These are phyloP conservation scores for Wickerhamomyces sydowiorum DNA, from an alignment of 805 yeast genomes.

Conservation along the genomic window DNA sequence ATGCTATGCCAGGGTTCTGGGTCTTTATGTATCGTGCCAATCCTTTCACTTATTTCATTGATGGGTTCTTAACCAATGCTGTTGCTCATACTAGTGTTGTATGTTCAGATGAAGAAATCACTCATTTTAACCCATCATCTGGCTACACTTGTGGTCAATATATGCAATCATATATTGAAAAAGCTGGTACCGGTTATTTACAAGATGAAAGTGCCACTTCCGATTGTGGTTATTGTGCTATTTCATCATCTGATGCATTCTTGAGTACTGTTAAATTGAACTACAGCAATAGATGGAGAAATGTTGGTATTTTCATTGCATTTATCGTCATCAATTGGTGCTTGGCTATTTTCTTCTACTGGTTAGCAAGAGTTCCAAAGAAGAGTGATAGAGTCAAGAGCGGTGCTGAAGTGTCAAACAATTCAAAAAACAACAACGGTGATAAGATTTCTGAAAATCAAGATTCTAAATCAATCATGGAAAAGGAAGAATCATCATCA, in stretches of 20 bases:
- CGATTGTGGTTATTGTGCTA: constrained; percentile 52
- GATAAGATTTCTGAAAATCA: not conserved
- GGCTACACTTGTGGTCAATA: constrained; percentile 56
- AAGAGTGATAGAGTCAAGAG: not conserved
- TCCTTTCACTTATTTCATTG: constrained; percentile 64
- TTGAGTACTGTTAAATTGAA: constrained; percentile 30
- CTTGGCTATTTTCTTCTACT: constrained; percentile 39
- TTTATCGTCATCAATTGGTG: constrained; percentile 39
- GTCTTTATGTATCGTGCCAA: constrained; percentile 69
- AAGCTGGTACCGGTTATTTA: constrained; percentile 24
- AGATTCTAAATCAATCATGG: not conserved
- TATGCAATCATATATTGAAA: constrained; percentile 31
- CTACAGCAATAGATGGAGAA: constrained; percentile 44
- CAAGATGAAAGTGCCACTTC: constrained; percentile 31
- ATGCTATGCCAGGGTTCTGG: constrained; percentile 70
- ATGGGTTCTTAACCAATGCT: constrained; percentile 49
- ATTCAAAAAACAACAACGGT: not conserved
- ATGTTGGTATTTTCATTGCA: constrained; percentile 49
- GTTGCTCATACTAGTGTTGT: constrained; percentile 42
- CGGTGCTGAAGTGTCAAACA: not conserved
- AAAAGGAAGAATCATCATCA: not conserved
- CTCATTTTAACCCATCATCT: constrained; percentile 42
- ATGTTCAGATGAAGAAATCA: constrained; percentile 45
- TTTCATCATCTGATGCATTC: constrained; percentile 46
- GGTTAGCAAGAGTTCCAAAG: constrained; percentile 18